Conservation (phyloP, 129 eudicot species). For the Artemisia argyi region DNA sequence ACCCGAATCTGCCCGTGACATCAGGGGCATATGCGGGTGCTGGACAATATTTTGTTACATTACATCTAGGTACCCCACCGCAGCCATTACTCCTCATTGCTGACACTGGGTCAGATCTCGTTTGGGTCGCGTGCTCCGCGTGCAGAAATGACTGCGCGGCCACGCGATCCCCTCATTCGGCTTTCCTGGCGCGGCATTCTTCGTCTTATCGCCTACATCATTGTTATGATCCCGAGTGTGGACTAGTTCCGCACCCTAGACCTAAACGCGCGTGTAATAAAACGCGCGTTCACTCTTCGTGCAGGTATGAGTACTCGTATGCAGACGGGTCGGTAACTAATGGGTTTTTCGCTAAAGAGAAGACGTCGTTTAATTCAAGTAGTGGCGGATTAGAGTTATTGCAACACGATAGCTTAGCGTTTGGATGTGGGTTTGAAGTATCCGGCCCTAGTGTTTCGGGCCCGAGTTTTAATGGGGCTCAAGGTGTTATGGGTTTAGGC, state of each 20-base stretch:
- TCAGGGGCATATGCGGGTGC: constrained; percentile 75
- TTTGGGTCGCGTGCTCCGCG: constrained; percentile 81
- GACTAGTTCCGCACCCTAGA: constrained; percentile 61
- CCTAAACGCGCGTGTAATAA: constrained; percentile 39
- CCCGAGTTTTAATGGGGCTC: constrained; percentile 65
- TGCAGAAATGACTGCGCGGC: constrained; percentile 44
- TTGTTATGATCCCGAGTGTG: constrained; percentile 51
- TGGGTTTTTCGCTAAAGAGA: constrained; percentile 61
- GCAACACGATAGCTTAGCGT: constrained; percentile 39
- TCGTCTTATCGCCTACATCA: constrained; percentile 55
- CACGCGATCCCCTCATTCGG: constrained; percentile 41
- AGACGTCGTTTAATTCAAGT: constrained; percentile 59
- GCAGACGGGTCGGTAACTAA: constrained; percentile 63
- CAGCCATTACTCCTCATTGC: constrained; percentile 64
- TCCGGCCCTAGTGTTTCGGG: constrained; percentile 84
- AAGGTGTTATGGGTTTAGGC: constrained; percentile 76
- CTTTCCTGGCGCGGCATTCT: constrained; percentile 65
- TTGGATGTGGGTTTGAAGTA: constrained; percentile 60
- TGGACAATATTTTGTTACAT: constrained; percentile 70
- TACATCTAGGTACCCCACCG: constrained; percentile 70
- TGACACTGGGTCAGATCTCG: constrained; percentile 76
- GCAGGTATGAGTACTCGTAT: constrained; percentile 68
- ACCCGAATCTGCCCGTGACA: constrained; percentile 60
- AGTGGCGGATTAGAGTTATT: constrained; percentile 19
- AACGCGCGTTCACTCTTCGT: constrained; percentile 60